Evolutionary conservation across 2,329 filamentous ascomycete species (phyloP).

Genomic region (Hypoxylon sp.): DNA sequence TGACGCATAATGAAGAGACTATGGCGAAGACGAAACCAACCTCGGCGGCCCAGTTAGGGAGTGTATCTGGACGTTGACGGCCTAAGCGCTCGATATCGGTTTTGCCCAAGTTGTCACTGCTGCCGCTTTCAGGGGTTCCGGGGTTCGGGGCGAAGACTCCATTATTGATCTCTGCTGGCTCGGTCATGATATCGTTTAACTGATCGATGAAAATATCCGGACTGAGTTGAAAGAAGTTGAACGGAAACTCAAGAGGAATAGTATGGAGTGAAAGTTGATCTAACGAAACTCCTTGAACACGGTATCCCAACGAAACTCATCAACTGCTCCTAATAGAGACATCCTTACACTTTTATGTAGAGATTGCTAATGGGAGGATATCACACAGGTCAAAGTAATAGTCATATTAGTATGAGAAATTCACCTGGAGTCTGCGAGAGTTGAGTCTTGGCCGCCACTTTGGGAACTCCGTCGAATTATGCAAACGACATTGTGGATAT

Average conservation of each 20-base stretch:
- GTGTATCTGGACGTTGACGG: conserved; percentile 67
- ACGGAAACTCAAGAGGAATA: background rate
- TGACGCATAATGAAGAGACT: conserved; percentile 68
- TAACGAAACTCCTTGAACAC: background rate
- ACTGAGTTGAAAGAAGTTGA: background rate
- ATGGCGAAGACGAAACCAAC: conserved; percentile 71
- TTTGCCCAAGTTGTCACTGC: conserved; percentile 44
- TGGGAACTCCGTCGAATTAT: conserved; percentile 28
- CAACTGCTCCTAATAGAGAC: conserved; percentile 6
- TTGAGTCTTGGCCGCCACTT: conserved; percentile 47
- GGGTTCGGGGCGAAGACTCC: conserved; percentile 27
- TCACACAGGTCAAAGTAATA: conserved; percentile 8
- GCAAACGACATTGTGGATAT: conserved; percentile 30
- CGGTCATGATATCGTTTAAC: conserved; percentile 17
- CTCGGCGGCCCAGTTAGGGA: conserved; percentile 65
- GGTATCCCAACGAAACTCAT: conserved; percentile 2
- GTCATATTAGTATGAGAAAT: conserved; percentile 18
- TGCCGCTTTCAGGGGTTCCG: conserved; percentile 31
- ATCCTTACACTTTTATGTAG: conserved; percentile 27
- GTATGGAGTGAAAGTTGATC: background rate
- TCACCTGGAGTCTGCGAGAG: conserved; percentile 37
- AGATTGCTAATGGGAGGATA: background rate
- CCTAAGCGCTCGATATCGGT: conserved; percentile 67
- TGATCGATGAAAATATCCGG: background rate
- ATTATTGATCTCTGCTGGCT: conserved; percentile 26